Evolutionary conservation across 1,284 basidiomycete species (phyloP), one percentile per base, ranked within the genome.

Genomic region (Heliocybe sulcata): DNA sequence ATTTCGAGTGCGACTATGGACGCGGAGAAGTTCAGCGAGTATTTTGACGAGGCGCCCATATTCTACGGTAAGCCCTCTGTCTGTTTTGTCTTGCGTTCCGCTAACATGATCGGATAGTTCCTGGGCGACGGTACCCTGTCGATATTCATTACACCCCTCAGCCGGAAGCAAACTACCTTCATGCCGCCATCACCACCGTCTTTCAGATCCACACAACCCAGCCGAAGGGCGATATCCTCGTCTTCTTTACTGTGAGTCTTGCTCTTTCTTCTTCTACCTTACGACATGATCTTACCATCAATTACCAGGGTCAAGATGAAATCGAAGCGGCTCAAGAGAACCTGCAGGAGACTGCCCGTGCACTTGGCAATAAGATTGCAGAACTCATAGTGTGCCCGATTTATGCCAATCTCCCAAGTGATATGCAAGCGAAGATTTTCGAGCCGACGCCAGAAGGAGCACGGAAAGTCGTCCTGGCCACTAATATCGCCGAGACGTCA

Each of bases 121-220:
- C 97, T 57, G 97, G 97, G 61, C 90, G 97, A 62, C 86, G 92
- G 63, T 99, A 94, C 72, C 94, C 97, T 11, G 97, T 99, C 57
- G 97, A 99, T 67, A 96, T 99, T 59, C 94, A 97, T 69, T 98
- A 98, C 75, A 99, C 94, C 29, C 93, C 93, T 20, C 94, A 97
- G 67, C 94, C 95, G 0, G 94, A 97, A 73, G 94, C 95, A 49
- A 98, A 99, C 70, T 99, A 99, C 67, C 83, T 99, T 27, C 95
- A 99, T 67, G 97, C 97, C 4, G 94, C 96, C 27, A 96, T 99
- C 66, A 99, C 96, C 3, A 99, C 97, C 6, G 86, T 99, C 26
- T 97, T 99, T 72, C 97, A 99, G 69, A 99, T 99, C 48, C 97
- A 99, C 69, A 98, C 95, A 1, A 98, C 96, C 0, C 96, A 99